phyloP scores from a whole-genome alignment of 2,329 filamentous ascomycete genomes.

The Penicillium paneum region DNA sequence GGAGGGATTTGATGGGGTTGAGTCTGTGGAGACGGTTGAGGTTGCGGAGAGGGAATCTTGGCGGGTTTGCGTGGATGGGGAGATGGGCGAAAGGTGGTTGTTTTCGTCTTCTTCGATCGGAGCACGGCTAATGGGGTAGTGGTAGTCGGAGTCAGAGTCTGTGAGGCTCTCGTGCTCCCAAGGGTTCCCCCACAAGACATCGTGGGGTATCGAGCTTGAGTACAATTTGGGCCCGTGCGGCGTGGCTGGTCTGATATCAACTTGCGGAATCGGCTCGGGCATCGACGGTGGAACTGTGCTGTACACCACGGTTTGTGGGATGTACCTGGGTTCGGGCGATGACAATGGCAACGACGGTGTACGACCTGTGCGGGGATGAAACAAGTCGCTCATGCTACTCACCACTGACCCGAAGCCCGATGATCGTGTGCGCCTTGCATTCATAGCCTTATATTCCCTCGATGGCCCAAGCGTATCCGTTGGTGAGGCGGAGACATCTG shows the following conservation, averaged over 20 bases:
- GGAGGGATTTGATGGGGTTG: constrained; percentile 5
- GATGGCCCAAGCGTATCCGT: neutral
- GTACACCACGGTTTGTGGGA: neutral
- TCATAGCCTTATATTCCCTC: neutral
- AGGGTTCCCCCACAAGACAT: neutral
- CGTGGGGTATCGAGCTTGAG: neutral
- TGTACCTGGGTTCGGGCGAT: neutral
- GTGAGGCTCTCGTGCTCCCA: neutral
- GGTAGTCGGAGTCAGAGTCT: neutral
- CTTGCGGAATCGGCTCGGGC: neutral
- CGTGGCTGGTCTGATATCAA: neutral
- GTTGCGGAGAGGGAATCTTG: constrained; percentile 1
- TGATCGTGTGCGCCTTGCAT: neutral
- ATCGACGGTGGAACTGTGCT: neutral
- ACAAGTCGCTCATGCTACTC: neutral
- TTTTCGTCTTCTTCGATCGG: neutral
- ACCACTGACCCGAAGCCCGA: constrained; percentile 2
- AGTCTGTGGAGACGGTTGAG: constrained; percentile 11
- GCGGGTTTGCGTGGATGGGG: neutral
- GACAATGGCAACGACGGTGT: neutral
- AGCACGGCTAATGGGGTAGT: neutral
- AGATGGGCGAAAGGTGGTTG: neutral
- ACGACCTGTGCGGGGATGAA: neutral
- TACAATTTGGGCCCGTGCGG: neutral
- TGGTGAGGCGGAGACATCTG: neutral